A percentile compares a stretch with the other conserved stretches of the same genome.
Evolutionary conservation across 2,329 filamentous ascomycete species (phyloP).

Genomic region (Geosmithia morbida): DNA sequence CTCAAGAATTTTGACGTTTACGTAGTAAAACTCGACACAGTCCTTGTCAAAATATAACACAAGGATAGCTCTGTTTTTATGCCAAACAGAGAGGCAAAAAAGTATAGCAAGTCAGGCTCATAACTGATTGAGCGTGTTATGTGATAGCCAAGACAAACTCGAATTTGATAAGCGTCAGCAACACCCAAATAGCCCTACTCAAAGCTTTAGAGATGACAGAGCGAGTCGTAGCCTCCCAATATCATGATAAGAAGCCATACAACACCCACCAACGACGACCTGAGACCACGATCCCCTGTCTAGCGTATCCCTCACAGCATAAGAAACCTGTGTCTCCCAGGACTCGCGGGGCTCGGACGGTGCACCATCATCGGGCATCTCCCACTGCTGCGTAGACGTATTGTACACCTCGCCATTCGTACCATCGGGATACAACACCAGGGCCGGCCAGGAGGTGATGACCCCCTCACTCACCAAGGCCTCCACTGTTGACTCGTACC

Average conservation of each 20-base stretch:
- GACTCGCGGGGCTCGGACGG: constrained; percentile 9
- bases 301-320: constrained; percentile 21
- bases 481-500: constrained; percentile 35
- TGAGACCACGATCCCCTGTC: constrained; percentile 23
- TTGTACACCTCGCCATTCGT: constrained; percentile 56
- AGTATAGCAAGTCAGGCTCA: neutral
- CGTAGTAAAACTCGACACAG: too few relatives aligned
- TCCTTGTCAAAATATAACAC: too few relatives aligned
- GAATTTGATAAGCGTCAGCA: too few relatives aligned
- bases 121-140: too few relatives aligned
- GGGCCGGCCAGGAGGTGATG: constrained; percentile 27
- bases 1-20: too few relatives aligned
- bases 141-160: too few relatives aligned
- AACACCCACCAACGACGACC: constrained; percentile 38
- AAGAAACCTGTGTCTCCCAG: constrained; percentile 31
- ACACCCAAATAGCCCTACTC: too few relatives aligned
- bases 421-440: constrained; percentile 55
- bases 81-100: too few relatives aligned
- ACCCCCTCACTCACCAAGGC: constrained; percentile 18
- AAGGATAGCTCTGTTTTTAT: too few relatives aligned
- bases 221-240: constrained; percentile 12
- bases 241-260: constrained; percentile 27
- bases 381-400: constrained; percentile 47
- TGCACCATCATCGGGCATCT: constrained; percentile 16
- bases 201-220: neutral